Conservation (phyloP, 495 filamentous ascomycete genomes). For the Hypoxylon cercidicola region DNA sequence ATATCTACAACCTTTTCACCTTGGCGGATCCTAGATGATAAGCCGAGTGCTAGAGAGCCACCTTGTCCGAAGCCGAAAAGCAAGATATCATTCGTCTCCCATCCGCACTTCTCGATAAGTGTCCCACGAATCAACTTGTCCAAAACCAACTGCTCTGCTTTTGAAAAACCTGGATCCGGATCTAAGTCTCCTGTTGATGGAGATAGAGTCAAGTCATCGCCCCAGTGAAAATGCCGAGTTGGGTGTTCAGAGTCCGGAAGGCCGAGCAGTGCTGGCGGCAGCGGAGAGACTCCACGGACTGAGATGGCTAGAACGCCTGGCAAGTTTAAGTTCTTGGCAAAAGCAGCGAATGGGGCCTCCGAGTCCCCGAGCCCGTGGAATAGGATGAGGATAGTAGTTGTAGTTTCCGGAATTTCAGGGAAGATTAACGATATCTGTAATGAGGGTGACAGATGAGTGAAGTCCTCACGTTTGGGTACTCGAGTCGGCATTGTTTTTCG, state of each 20-base stretch:
- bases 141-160: slow-evolving; percentile 60
- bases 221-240: slow-evolving; percentile 78
- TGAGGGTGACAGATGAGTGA: slow-evolving; percentile 41
- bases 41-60: slow-evolving; percentile 76
- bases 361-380: slow-evolving; percentile 92
- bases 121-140: slow-evolving; percentile 67
- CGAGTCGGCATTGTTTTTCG: slow-evolving; percentile 46
- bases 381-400: slow-evolving; percentile 82
- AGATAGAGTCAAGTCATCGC: slow-evolving; percentile 83
- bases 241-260: slow-evolving; percentile 25
- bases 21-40: slow-evolving; percentile 54
- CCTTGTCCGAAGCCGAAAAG: slow-evolving; percentile 91
- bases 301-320: slow-evolving; percentile 83
- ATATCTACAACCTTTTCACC: slow-evolving; percentile 46
- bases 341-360: slow-evolving; percentile 71
- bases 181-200: slow-evolving; percentile 71
- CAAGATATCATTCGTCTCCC: slow-evolving; percentile 72
- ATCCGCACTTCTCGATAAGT: slow-evolving; percentile 76
- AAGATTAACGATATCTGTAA: slow-evolving; percentile 47
- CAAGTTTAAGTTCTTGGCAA: slow-evolving; percentile 77
- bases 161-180: slow-evolving; percentile 79
- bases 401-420: slow-evolving; percentile 55
- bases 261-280: slow-evolving; percentile 79
- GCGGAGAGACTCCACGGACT: slow-evolving; percentile 74
- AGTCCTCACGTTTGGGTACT: slow-evolving; percentile 52